phyloP scores from a whole-genome alignment of 2,329 filamentous ascomycete genomes.

The Fusarium cyanostomum region DNA sequence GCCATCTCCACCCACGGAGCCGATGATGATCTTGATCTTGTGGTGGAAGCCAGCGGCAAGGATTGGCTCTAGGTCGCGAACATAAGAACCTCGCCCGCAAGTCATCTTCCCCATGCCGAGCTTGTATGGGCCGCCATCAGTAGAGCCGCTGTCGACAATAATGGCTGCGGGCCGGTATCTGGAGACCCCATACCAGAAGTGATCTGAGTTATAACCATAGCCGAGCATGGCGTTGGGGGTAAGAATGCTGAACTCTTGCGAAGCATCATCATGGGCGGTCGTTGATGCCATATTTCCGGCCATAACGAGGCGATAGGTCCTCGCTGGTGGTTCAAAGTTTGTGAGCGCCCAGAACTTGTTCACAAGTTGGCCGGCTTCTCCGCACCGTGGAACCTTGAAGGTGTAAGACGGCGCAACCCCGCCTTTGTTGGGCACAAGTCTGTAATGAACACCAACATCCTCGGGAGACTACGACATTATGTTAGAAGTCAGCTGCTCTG shows the following conservation, averaged over 20 bases:
- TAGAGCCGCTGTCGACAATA: slow-evolving; percentile 45
- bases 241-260: slow-evolving; percentile 34
- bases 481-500: slow-evolving; percentile 24
- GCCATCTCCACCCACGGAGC: slow-evolving; percentile 54
- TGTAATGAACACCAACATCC: neutral
- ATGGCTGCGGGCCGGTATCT: slow-evolving; percentile 41
- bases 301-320: too few relatives aligned
- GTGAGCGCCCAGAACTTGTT: too few relatives aligned
- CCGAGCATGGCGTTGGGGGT: slow-evolving; percentile 48
- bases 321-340: too few relatives aligned
- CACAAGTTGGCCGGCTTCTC: too few relatives aligned
- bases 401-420: neutral
- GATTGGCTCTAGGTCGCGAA: slow-evolving; percentile 50
- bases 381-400: too few relatives aligned
- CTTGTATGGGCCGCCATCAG: slow-evolving; percentile 47
- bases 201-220: slow-evolving; percentile 44
- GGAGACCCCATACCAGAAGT: slow-evolving; percentile 45
- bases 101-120: slow-evolving; percentile 52
- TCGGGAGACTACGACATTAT: neutral
- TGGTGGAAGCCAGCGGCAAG: slow-evolving; percentile 36
- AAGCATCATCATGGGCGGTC: too few relatives aligned
- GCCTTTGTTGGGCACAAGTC: neutral
- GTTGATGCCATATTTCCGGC: too few relatives aligned
- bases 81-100: slow-evolving; percentile 47
- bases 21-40: slow-evolving; percentile 44